Evolutionary conservation across 371 early-diverging fungal species (phyloP), one percentile per base, ranked within the genome.

Genomic region (Fennellomyces sp.): DNA sequence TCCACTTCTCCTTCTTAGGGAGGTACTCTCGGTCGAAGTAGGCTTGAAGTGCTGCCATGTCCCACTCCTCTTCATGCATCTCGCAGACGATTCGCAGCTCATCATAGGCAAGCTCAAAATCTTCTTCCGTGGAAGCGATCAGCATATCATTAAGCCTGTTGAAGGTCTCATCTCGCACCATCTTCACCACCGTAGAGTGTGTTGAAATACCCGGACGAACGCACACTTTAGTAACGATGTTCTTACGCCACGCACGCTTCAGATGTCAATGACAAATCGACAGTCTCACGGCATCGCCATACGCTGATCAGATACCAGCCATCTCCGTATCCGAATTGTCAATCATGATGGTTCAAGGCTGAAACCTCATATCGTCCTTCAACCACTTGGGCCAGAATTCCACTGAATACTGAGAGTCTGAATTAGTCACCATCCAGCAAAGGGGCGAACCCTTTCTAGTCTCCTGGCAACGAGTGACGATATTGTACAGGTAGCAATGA

Each of bases 351-450:
- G n/a, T 15, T 4, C 10, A 29, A 5, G 60, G 52, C 10, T 31
- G 25, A 27, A 27, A 60, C 5, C 13, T 15, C 2, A 28, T 8
- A 4, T 28, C 31, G 27, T 51, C 41, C 25, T 47, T 41, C 28
- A 60, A 19, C 60, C 60, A 60, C 8, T 39, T 51, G 12, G 52
- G 31, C 52, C 60, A 60, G 17, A 21, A 23, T 31, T 52, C 29
- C 3, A 60, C 21, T 4, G 52, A 53, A 19, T 51, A 30, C 21
- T 60, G 52, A 1, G 47, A 28, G 6, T 60, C 45, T 2, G 29
- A 33, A 29, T 60, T 60, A n/a, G 60, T 60, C 29, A 60, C 17
- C 52, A 60, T 51, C 52, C 60, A 60, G 38, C 42, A 36, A 35
- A 60, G 47, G 11, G 52, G 60, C 1, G 48, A 36, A 10, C 60